Percentiles rank a stretch among this genome's conserved stretches.
Evolutionary conservation across 2,329 filamentous ascomycete genomes (phyloP).

Genomic region (Fusarium pininemorale): DNA sequence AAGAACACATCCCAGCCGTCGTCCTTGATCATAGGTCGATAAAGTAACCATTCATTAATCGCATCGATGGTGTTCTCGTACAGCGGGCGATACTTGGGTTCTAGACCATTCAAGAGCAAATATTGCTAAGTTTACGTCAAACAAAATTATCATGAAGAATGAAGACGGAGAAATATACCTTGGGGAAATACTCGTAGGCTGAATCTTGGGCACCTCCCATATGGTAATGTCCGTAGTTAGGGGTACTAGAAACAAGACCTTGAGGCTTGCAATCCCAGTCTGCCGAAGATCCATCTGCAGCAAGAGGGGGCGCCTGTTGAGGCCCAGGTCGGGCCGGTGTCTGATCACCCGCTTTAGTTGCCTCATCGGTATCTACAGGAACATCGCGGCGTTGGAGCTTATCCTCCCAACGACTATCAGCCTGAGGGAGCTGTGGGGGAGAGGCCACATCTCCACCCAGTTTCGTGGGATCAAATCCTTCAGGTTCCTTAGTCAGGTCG

Average conservation of each 20-base stretch:
- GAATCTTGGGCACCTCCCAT: constrained; percentile 75
- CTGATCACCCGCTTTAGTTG: neutral
- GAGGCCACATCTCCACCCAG: neutral
- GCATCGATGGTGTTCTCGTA: constrained; percentile 75
- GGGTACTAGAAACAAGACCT: constrained; percentile 61
- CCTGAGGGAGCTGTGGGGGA: constrained; percentile 21
- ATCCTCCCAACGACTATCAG: constrained; percentile 32
- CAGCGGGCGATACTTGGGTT: constrained; percentile 76
- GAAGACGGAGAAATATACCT: constrained; percentile 48
- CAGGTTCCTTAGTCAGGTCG: constrained; percentile 40
- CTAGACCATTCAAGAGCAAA: constrained; percentile 78
- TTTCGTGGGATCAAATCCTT: constrained; percentile 38
- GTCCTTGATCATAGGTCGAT: constrained; percentile 76
- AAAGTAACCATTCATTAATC: constrained; percentile 78
- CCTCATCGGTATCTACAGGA: neutral
- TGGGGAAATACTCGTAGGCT: constrained; percentile 77
- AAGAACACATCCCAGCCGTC: constrained; percentile 76
- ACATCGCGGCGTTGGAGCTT: constrained; percentile 28
- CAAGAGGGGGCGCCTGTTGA: constrained; percentile 42
- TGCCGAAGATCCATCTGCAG: constrained; percentile 47
- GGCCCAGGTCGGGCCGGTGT: neutral
- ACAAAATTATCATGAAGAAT: neutral
- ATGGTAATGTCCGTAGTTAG: constrained; percentile 59
- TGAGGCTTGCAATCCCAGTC: constrained; percentile 66
- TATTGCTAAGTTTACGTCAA: constrained; percentile 65